phyloP scores from a whole-genome alignment of 176 grass and related monocot genomes.

The Luzula sylvatica region DNA sequence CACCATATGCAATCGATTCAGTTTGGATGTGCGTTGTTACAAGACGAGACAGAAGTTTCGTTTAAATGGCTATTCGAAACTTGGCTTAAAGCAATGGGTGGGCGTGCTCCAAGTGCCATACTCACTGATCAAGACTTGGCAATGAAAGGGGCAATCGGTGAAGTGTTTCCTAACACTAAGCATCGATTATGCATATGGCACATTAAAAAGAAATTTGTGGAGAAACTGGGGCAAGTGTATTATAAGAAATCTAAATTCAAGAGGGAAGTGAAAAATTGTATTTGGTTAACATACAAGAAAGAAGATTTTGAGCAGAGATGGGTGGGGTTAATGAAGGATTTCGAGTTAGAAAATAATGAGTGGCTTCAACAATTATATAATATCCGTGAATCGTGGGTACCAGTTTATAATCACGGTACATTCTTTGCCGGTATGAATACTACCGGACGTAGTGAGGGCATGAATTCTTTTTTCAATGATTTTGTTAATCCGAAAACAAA shows the following conservation, averaged over 20 bases:
- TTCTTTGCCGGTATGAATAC: too few species aligned
- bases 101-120: not conserved
- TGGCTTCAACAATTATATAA: not conserved
- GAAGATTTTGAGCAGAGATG: slow-evolving; percentile 1
- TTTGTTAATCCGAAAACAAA: too few species aligned
- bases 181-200: slow-evolving; percentile 7
- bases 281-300: not conserved
- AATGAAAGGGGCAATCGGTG: not conserved
- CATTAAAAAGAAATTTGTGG: not conserved
- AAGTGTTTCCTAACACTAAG: not conserved
- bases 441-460: too few species aligned
- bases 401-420: too few species aligned
- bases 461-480: too few species aligned
- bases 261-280: not conserved
- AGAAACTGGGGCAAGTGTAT: not conserved
- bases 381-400: too few species aligned
- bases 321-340: not conserved
- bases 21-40: not conserved
- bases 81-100: not conserved
- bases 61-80: slow-evolving; percentile 2
- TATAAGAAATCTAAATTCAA: not conserved
- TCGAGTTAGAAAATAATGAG: not conserved
- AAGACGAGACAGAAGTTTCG: not conserved
- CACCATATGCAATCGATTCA: not conserved
- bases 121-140: slow-evolving; percentile 4